Evolutionary conservation across 257 asterid genomes (phyloP).

Genomic region (Fraxinus americana): DNA sequence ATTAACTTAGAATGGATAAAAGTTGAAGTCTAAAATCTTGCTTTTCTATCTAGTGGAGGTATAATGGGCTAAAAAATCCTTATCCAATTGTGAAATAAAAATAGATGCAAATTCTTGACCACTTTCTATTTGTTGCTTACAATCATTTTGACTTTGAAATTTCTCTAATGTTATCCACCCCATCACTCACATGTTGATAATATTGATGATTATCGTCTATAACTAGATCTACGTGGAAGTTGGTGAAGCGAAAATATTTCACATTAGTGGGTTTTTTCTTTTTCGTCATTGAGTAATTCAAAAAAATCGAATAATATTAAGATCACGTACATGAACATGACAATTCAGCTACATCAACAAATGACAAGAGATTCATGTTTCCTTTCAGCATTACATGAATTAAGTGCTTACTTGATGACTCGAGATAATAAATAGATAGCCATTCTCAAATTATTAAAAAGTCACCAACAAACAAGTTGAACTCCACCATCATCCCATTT

Average conservation of each 20-base stretch:
- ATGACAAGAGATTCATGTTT: neutral
- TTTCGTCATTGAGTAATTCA: neutral
- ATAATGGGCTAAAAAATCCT: neutral
- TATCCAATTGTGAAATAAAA: neutral
- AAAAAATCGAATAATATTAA: no score
- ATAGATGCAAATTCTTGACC: neutral
- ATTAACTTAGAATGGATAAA: neutral
- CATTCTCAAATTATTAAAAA: neutral
- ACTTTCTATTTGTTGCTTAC: neutral
- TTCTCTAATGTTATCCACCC: neutral
- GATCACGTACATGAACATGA: neutral
- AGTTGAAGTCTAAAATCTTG: neutral
- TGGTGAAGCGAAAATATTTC: no score
- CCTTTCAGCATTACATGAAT: no score
- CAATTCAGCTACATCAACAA: neutral
- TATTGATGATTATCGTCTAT: no score
- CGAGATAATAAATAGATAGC: no score
- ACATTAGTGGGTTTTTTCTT: no score
- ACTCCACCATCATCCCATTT: no score
- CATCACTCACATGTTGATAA: neutral
- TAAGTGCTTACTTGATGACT: no score
- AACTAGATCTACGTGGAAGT: neutral
- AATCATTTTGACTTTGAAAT: neutral
- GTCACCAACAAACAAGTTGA: no score
- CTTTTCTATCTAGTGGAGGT: neutral